Percentiles rank a stretch among this genome's conserved stretches.
These are phyloP conservation scores for Umbelopsis sp. DNA, from an alignment of 192 early-diverging fungal genomes.

Conservation along the genomic window DNA sequence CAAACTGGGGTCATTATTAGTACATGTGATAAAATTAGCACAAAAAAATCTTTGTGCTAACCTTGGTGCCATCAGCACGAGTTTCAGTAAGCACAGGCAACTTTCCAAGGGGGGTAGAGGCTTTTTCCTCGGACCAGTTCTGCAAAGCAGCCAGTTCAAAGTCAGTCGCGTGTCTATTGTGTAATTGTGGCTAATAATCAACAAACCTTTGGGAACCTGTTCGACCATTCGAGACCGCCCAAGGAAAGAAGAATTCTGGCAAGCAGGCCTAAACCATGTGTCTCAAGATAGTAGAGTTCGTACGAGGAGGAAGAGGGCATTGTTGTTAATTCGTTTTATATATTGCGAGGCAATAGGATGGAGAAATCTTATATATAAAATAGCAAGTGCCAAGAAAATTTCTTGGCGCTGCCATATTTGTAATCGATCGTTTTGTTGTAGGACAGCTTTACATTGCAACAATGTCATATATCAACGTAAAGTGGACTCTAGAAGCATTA, in stretches of 20 bases:
- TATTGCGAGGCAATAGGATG: not conserved
- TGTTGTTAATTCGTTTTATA: not conserved
- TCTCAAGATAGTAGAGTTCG: constrained; percentile 2
- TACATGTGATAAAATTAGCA: no score
- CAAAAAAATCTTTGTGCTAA: not conserved
- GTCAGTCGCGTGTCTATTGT: no score
- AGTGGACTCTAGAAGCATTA: no score
- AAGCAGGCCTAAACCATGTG: constrained; percentile 1
- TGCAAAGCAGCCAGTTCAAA: not conserved
- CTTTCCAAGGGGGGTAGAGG: not conserved
- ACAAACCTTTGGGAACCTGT: not conserved
- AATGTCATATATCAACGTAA: no score
- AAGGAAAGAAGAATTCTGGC: constrained; percentile 13
- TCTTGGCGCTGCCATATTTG: no score
- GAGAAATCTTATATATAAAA: not conserved
- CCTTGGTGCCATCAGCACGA: constrained; percentile 12
- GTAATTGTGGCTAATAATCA: no score
- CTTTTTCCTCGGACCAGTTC: constrained; percentile 19
- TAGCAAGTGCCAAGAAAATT: no score
- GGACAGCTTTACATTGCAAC: no score
- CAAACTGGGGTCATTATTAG: not conserved
- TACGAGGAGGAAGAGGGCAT: not conserved
- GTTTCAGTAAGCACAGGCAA: constrained; percentile 10
- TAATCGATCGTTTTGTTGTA: no score
- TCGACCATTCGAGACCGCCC: constrained; percentile 8